These are phyloP conservation scores for Fraxinus xanthoxyloides DNA, from an alignment of 305 asterid genomes.

Conservation along the genomic window DNA sequence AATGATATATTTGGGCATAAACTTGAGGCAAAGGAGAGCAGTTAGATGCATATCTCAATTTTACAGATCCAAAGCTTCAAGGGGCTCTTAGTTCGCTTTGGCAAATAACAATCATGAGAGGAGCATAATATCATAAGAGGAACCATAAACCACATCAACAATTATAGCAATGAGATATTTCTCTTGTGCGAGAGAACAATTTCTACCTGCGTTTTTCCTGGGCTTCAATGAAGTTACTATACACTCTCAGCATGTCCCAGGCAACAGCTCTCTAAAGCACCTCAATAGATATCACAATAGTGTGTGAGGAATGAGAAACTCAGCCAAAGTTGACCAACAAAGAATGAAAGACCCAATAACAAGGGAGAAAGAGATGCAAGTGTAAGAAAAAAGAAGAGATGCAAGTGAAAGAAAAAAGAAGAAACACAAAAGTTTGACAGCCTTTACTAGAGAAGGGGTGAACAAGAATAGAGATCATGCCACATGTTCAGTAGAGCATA, in stretches of 20 bases:
- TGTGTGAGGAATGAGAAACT: conserved; percentile 18
- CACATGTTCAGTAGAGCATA: neutral
- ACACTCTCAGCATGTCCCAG: conserved; percentile 94
- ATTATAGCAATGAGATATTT: conserved; percentile 8
- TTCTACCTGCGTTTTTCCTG: conserved; percentile 77
- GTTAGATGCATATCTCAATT: too few relatives aligned
- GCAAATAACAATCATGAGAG: neutral
- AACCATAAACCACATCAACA: neutral
- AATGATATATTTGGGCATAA: neutral
- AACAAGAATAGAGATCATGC: neutral
- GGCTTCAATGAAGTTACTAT: conserved; percentile 71
- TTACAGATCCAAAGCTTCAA: too few relatives aligned
- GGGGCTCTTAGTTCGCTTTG: neutral
- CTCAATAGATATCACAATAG: conserved; percentile 24
- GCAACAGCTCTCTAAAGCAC: conserved; percentile 78
- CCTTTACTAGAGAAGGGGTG: conserved; percentile 4
- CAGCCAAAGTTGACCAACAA: conserved; percentile 2
- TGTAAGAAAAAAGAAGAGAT: neutral
- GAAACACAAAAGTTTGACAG: neutral
- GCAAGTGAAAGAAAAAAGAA: neutral
- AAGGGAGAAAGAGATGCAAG: neutral
- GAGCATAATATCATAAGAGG: neutral
- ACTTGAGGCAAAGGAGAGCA: neutral
- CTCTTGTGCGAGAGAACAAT: conserved; percentile 1
- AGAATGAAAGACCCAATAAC: conserved; percentile 4